phyloP scores from a whole-genome alignment of 73 alveolate genomes.

The Paramecium primaurelia region DNA sequence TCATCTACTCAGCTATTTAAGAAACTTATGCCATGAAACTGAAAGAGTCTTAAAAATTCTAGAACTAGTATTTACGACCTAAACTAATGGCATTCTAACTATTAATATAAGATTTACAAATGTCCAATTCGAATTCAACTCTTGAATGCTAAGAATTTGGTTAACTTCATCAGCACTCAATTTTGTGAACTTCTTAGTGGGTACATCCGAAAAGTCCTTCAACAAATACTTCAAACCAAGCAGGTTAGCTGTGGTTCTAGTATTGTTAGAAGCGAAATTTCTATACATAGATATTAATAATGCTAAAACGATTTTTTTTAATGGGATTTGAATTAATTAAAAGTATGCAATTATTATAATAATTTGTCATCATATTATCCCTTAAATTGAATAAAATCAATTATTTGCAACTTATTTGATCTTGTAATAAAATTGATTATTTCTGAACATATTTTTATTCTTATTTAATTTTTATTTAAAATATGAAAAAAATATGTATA shows the following conservation, averaged over 20 bases:
- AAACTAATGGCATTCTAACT: not conserved
- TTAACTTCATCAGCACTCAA: slow-evolving; percentile 2
- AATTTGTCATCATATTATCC: not conserved
- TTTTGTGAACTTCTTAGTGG: not conserved
- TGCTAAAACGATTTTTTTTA: not conserved
- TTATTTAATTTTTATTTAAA: not conserved
- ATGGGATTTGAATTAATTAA: not conserved
- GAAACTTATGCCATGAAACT: not conserved
- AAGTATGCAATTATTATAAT: not conserved
- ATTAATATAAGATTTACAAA: not conserved
- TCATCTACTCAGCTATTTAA: not conserved
- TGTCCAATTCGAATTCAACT: not conserved
- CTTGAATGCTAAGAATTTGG: not conserved
- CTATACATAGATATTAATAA: slow-evolving; percentile 5
- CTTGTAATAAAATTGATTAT: not conserved
- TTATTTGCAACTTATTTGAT: not conserved
- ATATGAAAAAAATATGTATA: not conserved
- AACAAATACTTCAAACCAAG: not conserved
- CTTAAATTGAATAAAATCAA: not conserved
- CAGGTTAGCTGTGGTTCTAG: not conserved
- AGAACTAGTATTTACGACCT: not conserved
- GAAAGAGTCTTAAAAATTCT: not conserved
- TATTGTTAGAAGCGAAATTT: not conserved
- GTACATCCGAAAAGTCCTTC: not conserved
- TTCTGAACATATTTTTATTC: not conserved